Percentiles rank a stretch among this genome's conserved stretches.
Conservation (phyloP, 1,284 basidiomycete genomes). For the Termitomyces sp. region DNA sequence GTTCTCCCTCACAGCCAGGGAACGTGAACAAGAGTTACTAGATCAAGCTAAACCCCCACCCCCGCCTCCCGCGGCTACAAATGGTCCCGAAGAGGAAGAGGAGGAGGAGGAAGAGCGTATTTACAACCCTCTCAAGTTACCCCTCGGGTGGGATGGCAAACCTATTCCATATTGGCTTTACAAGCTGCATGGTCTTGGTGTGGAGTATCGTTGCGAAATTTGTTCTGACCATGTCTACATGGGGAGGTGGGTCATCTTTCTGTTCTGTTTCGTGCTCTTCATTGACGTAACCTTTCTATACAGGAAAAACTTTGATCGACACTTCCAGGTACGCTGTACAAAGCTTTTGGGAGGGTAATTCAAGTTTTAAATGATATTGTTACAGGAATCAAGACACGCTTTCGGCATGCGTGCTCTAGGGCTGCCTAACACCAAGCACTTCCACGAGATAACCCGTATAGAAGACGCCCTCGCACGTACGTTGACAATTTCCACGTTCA, state of each 20-base stretch:
- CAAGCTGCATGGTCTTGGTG: conserved; percentile 95
- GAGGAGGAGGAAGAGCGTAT: conserved; percentile 93
- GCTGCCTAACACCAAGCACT: conserved; percentile 97
- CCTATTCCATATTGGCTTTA: conserved; percentile 99
- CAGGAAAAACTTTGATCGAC: conserved; percentile 91
- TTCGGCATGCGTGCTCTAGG: conserved; percentile 98
- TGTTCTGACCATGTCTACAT: conserved; percentile 95
- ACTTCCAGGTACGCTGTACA: conserved; percentile 64
- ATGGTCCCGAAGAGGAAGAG: conserved; percentile 60
- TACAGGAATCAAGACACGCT: conserved; percentile 88
- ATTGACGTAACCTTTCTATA: conserved; percentile 11
- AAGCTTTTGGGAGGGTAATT: background rate
- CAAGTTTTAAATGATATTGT: background rate
- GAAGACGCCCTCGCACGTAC: conserved; percentile 89
- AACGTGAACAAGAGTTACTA: conserved; percentile 89
- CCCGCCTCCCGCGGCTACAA: conserved; percentile 47
- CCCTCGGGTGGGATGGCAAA: conserved; percentile 97
- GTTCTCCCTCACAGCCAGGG: conserved; percentile 92
- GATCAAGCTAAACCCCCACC: conserved; percentile 76
- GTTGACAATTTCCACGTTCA: conserved; percentile 4
- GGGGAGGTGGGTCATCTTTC: conserved; percentile 60
- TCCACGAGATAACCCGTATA: conserved; percentile 97
- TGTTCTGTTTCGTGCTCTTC: background rate
- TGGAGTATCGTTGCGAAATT: conserved; percentile 97
- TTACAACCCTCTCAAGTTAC: conserved; percentile 97